A percentile compares a stretch with the other conserved stretches of the same genome.
Conservation (phyloP, 352 stramenopile species). For the Phytophthora citrophthora region DNA sequence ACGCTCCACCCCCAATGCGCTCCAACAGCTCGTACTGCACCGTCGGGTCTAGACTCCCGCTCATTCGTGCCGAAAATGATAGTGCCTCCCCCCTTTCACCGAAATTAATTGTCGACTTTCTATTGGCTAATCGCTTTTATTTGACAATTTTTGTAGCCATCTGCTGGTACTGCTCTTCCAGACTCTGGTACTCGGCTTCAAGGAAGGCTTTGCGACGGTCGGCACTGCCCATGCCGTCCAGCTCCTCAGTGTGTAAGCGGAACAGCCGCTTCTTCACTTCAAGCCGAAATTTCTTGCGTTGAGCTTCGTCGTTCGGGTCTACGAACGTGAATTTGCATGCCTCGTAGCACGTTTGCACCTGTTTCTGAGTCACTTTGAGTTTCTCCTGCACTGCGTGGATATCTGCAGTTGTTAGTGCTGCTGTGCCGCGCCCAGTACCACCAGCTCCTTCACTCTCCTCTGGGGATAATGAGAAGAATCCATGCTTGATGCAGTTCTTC, state of each 20-base stretch:
- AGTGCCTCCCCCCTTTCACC: conserved; percentile 9
- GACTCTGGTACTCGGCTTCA: conserved; percentile 60
- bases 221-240: conserved; percentile 72
- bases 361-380: conserved; percentile 80
- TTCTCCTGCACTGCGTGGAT: conserved; percentile 71
- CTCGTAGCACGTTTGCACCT: conserved; percentile 86
- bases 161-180: conserved; percentile 61
- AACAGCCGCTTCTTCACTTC: conserved; percentile 88
- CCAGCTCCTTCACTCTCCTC: conserved; percentile 16
- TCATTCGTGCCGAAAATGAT: conserved; percentile 40
- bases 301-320: conserved; percentile 50
- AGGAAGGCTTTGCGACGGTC: conserved; percentile 85
- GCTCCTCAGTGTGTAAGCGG: conserved; percentile 66
- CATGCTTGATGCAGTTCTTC: conserved; percentile 60
- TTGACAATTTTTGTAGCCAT: conserved; percentile 42
- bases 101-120: conserved; percentile 14
- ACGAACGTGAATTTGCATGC: conserved; percentile 70
- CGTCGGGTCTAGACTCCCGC: conserved; percentile 52
- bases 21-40: conserved; percentile 81
- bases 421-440: conserved; percentile 46
- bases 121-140: conserved; percentile 9
- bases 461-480: conserved; percentile 66
- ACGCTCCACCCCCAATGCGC: conserved; percentile 83
- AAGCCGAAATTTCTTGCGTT: conserved; percentile 71
- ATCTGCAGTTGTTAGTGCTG: conserved; percentile 46